Conservation (phyloP, 352 stramenopile species). For the Globisporangium iwayamae region DNA sequence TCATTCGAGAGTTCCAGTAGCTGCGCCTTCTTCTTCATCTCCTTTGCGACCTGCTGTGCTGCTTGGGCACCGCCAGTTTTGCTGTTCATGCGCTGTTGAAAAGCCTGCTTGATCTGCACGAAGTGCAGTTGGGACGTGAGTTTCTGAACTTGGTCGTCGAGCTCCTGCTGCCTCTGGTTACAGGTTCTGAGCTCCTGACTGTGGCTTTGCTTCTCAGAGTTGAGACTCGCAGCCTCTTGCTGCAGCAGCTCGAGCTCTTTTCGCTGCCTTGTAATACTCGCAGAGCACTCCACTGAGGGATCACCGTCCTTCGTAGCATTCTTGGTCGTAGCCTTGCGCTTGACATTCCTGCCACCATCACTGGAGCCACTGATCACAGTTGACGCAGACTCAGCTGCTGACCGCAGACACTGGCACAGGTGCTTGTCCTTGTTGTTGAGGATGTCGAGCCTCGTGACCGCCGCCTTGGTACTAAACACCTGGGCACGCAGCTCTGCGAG, state of each 20-base stretch:
- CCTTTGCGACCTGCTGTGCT: slow-evolving; percentile 15
- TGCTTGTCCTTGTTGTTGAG: slow-evolving; percentile 62
- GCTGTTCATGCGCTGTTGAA: slow-evolving; percentile 41
- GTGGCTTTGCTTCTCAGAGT: slow-evolving; percentile 20
- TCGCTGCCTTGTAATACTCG: slow-evolving; percentile 20
- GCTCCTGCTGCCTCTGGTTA: slow-evolving; percentile 22
- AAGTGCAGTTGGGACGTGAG: slow-evolving; percentile 37
- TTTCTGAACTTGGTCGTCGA: slow-evolving; percentile 32
- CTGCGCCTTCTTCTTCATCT: slow-evolving; percentile 39
- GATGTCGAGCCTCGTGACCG: slow-evolving; percentile 35
- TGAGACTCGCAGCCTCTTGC: slow-evolving; percentile 30
- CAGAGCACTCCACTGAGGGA: slow-evolving; percentile 1
- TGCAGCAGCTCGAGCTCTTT: slow-evolving; percentile 43
- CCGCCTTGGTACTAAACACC: slow-evolving; percentile 35
- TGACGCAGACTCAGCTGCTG: slow-evolving; percentile 1
- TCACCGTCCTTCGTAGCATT: slow-evolving; percentile 5
- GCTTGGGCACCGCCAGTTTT: slow-evolving; percentile 16
- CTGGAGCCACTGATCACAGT: not conserved
- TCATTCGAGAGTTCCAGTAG: slow-evolving; percentile 40
- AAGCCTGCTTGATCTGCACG: slow-evolving; percentile 44
- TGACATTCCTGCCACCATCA: not conserved
- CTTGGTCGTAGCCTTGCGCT: slow-evolving; percentile 7
- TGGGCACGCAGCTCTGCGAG: slow-evolving; percentile 35
- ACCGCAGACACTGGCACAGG: slow-evolving; percentile 42
- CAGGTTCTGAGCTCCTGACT: slow-evolving; percentile 25